Evolutionary conservation across 768 basidiomycete genomes (phyloP).

Genomic region (Agrocybe pediades): DNA sequence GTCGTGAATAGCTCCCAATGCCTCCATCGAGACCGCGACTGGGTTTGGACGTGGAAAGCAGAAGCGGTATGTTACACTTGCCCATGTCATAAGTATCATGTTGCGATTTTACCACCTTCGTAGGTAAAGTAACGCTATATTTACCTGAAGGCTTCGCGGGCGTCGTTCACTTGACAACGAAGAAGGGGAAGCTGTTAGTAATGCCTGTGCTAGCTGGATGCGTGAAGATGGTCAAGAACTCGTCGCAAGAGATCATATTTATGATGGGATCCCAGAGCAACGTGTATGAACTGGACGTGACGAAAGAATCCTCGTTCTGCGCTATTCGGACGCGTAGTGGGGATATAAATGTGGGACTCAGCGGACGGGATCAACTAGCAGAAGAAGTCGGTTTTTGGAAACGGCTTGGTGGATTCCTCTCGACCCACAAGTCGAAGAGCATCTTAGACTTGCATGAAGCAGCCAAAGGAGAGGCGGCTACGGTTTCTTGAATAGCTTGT

Average conservation of each 20-base stretch:
- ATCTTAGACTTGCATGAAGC: neutral
- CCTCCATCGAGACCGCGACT: constrained; percentile 34
- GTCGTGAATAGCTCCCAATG: constrained; percentile 29
- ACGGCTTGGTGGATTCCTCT: constrained; percentile 30
- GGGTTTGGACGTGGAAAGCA: constrained; percentile 36
- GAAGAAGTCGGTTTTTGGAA: constrained; percentile 41
- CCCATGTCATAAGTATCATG: neutral
- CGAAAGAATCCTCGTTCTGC: constrained; percentile 38
- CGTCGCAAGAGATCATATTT: constrained; percentile 38
- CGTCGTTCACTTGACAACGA: constrained; percentile 33
- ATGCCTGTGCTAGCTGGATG: constrained; percentile 32
- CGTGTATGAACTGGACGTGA: constrained; percentile 12
- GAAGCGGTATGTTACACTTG: constrained; percentile 27
- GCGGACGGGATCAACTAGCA: constrained; percentile 38
- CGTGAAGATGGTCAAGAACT: constrained; percentile 34
- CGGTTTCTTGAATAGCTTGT: too few relatives aligned
- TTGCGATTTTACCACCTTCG: neutral
- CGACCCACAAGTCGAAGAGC: neutral
- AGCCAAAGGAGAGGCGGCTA: too few relatives aligned
- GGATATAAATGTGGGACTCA: constrained; percentile 43
- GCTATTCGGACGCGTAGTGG: constrained; percentile 37
- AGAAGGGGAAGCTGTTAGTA: constrained; percentile 32
- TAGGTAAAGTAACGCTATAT: constrained; percentile 37
- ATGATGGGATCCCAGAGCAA: constrained; percentile 33
- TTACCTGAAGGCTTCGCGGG: constrained; percentile 39